A percentile compares a stretch with the other conserved stretches of the same genome.
Conservation (phyloP, 768 basidiomycete species). For the Mycena venus region DNA sequence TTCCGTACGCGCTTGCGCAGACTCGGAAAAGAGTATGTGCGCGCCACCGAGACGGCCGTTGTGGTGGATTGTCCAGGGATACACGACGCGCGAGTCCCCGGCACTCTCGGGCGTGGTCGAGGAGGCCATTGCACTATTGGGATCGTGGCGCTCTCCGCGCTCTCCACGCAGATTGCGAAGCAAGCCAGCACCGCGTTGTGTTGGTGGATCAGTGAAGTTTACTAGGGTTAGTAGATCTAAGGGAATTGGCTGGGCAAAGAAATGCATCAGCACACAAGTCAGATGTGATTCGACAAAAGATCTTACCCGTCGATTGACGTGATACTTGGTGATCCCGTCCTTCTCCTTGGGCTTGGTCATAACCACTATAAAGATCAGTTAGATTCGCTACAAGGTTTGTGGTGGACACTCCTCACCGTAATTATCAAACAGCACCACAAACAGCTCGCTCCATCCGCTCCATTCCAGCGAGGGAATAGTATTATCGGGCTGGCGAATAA, state of each 20-base stretch:
- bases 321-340: conserved; percentile 81
- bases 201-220: conserved; percentile 84
- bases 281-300: background rate
- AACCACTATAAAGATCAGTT: conserved; percentile 70
- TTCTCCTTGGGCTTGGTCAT: conserved; percentile 89
- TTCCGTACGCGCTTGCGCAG: conserved; percentile 77
- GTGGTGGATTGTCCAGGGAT: conserved; percentile 91
- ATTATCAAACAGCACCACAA: conserved; percentile 94
- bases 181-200: conserved; percentile 80
- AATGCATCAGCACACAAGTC: conserved; percentile 15
- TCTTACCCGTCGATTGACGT: conserved; percentile 85
- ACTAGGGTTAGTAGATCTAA: conserved; percentile 92
- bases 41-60: conserved; percentile 91
- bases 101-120: conserved; percentile 41
- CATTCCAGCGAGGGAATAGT: conserved; percentile 24
- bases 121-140: background rate
- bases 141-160: conserved; percentile 46
- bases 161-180: conserved; percentile 70
- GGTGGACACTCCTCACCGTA: conserved; percentile 71
- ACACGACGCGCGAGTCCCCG: conserved; percentile 82
- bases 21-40: conserved; percentile 90
- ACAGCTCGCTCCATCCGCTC: conserved; percentile 90
- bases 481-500: conserved; percentile 86
- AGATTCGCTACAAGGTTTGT: background rate
- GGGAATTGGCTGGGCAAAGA: conserved; percentile 83